A percentile compares a stretch with the other conserved stretches of the same genome.
These are phyloP conservation scores for Aurantiochytrium sp. DNA, from an alignment of 108 stramenopile genomes.

Conservation along the genomic window DNA sequence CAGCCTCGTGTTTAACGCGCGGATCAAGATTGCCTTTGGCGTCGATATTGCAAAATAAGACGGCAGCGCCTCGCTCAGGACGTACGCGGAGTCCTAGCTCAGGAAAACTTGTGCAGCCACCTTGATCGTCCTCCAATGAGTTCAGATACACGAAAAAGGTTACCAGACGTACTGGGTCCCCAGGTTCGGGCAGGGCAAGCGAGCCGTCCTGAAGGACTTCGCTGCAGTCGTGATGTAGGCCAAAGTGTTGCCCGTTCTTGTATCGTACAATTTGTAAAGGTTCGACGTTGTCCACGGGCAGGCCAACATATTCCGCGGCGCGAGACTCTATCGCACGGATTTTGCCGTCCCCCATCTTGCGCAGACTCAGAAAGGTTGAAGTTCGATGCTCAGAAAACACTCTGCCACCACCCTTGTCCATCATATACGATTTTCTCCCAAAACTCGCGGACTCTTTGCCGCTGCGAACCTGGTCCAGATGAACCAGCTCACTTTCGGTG, in stretches of 20 bases:
- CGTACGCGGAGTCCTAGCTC: neutral
- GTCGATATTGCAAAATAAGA: neutral
- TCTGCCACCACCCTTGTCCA: neutral
- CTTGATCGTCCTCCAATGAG: neutral
- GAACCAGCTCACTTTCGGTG: conserved; percentile 45
- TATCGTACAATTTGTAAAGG: conserved; percentile 61
- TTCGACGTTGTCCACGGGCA: conserved; percentile 35
- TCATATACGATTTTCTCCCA: conserved; percentile 46
- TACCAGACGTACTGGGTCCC: conserved; percentile 46
- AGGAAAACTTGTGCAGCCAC: neutral
- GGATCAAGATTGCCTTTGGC: neutral
- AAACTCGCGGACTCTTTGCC: neutral
- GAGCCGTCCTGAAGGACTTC: conserved; percentile 41
- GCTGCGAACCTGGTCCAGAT: conserved; percentile 31
- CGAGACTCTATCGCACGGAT: conserved; percentile 52
- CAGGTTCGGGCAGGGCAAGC: conserved; percentile 34
- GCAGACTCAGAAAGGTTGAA: conserved; percentile 49
- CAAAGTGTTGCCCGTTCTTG: conserved; percentile 55
- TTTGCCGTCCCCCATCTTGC: conserved; percentile 43
- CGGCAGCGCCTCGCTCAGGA: neutral
- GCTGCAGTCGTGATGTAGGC: conserved; percentile 61
- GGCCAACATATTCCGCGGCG: conserved; percentile 47
- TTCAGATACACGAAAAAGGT: conserved; percentile 64
- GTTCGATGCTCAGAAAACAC: conserved; percentile 44
- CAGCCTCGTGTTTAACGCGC: neutral